phyloP scores from a whole-genome alignment of 139 green algal genomes.

The Auxenochlorella pyrenoidosa region DNA sequence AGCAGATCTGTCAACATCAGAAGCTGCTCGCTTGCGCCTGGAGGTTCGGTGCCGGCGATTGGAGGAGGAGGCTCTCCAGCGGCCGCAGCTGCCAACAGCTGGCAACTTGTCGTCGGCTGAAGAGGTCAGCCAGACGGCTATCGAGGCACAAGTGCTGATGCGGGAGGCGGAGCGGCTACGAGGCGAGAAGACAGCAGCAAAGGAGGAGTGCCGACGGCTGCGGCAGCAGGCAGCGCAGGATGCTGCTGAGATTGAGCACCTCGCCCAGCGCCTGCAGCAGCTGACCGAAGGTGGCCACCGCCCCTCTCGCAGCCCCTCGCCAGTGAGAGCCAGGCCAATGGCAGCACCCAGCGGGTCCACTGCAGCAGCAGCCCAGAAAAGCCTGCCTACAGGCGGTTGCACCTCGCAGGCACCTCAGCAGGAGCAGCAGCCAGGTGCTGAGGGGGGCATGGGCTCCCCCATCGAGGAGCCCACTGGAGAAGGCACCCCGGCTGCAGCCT shows the following conservation, averaged over 20 bases:
- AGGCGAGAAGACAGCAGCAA: background rate
- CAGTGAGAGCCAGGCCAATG: background rate
- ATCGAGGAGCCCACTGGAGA: background rate
- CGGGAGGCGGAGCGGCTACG: slow-evolving; percentile 15
- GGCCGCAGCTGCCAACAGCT: background rate
- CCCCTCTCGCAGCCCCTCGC: background rate
- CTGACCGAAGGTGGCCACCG: background rate
- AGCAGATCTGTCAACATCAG: background rate
- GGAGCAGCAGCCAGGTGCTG: background rate
- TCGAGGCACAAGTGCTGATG: background rate
- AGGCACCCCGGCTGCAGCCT: background rate
- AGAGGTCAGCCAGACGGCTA: background rate
- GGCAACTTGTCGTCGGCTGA: too few relatives aligned
- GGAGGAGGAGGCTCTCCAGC: background rate
- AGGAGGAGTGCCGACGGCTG: slow-evolving; percentile 22
- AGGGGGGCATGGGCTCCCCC: background rate
- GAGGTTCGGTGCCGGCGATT: background rate
- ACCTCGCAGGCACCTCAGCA: background rate
- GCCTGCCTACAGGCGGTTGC: background rate
- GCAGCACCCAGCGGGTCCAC: background rate
- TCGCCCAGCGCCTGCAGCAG: slow-evolving; percentile 1
- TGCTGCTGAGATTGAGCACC: slow-evolving; percentile 11
- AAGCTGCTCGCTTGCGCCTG: background rate
- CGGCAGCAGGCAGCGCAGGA: slow-evolving; percentile 13
- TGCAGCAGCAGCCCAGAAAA: background rate